phyloP scores from a whole-genome alignment of 108 stramenopile species.

The Asterionellopsis glacialis region DNA sequence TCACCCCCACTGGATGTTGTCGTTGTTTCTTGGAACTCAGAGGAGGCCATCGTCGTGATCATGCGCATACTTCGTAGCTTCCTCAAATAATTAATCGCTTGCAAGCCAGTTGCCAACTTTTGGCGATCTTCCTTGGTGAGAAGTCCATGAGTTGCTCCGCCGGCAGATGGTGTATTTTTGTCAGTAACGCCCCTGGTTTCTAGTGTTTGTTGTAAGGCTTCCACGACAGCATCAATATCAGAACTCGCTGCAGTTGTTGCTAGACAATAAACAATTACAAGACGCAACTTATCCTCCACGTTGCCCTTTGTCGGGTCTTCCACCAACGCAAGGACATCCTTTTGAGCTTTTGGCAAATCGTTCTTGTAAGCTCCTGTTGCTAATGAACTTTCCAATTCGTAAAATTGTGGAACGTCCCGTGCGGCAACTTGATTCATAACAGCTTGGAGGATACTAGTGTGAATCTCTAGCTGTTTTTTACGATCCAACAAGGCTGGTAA shows the following conservation, averaged over 20 bases:
- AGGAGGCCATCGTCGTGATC: constrained; percentile 64
- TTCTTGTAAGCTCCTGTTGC: constrained; percentile 83
- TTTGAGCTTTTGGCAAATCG: constrained; percentile 67
- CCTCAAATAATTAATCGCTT: constrained; percentile 75
- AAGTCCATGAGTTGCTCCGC: constrained; percentile 36
- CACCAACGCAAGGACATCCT: constrained; percentile 72
- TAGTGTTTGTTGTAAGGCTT: constrained; percentile 61
- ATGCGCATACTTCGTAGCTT: constrained; percentile 86
- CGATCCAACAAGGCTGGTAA: constrained; percentile 91
- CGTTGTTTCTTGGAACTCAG: constrained; percentile 47
- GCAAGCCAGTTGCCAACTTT: constrained; percentile 49
- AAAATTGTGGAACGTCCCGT: constrained; percentile 95
- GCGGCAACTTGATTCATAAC: constrained; percentile 96
- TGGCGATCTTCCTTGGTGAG: constrained; percentile 53
- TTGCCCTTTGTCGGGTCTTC: constrained; percentile 85
- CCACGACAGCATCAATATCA: constrained; percentile 82
- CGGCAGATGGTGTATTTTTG: constrained; percentile 6
- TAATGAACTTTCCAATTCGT: constrained; percentile 84
- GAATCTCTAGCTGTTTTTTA: constrained; percentile 94
- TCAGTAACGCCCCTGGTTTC: constrained; percentile 40
- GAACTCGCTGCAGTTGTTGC: constrained; percentile 63
- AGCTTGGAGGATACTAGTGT: constrained; percentile 95
- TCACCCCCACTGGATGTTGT: constrained; percentile 16
- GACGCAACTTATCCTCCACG: constrained; percentile 92
- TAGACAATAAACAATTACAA: constrained; percentile 82